A percentile compares a stretch with the other conserved stretches of the same genome.
Conservation (phyloP, 1,284 basidiomycete species). For the Ganoderma resinaceum region DNA sequence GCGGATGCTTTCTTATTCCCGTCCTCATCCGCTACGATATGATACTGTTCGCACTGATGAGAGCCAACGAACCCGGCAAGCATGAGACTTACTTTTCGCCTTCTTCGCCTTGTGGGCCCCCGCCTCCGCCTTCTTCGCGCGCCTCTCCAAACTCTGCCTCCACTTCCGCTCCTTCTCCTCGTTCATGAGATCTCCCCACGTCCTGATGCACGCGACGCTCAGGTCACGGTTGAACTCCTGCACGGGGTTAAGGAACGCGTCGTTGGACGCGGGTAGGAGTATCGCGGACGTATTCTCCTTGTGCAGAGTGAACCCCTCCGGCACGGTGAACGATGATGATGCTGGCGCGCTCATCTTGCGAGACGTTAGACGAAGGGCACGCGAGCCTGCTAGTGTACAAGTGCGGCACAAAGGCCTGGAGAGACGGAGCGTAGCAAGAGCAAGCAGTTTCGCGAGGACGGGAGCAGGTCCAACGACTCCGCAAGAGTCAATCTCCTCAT, state of each 20-base stretch:
- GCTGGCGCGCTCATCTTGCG: slow-evolving; percentile 31
- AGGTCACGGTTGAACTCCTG: slow-evolving; percentile 99
- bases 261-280: slow-evolving; percentile 76
- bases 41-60: slow-evolving; percentile 4
- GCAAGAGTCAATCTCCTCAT: not conserved
- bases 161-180: slow-evolving; percentile 70
- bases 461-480: slow-evolving; percentile 2
- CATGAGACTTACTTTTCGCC: slow-evolving; percentile 38
- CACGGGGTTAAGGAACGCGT: slow-evolving; percentile 96
- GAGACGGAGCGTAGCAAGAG: slow-evolving; percentile 15
- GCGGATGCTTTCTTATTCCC: slow-evolving; percentile 7
- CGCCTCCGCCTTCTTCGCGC: slow-evolving; percentile 41
- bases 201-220: slow-evolving; percentile 87
- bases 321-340: slow-evolving; percentile 51
- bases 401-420: slow-evolving; percentile 27
- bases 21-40: slow-evolving; percentile 21
- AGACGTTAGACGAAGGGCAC: slow-evolving; percentile 1
- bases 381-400: slow-evolving; percentile 1
- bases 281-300: slow-evolving; percentile 88
- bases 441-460: slow-evolving; percentile 23
- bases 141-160: slow-evolving; percentile 52
- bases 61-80: not conserved
- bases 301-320: slow-evolving; percentile 81
- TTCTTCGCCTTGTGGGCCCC: slow-evolving; percentile 37
- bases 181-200: slow-evolving; percentile 84